Evolutionary conservation across 1,139 yeast genomes (phyloP).

Genomic region (Debaryomycetaceae sp.): DNA sequence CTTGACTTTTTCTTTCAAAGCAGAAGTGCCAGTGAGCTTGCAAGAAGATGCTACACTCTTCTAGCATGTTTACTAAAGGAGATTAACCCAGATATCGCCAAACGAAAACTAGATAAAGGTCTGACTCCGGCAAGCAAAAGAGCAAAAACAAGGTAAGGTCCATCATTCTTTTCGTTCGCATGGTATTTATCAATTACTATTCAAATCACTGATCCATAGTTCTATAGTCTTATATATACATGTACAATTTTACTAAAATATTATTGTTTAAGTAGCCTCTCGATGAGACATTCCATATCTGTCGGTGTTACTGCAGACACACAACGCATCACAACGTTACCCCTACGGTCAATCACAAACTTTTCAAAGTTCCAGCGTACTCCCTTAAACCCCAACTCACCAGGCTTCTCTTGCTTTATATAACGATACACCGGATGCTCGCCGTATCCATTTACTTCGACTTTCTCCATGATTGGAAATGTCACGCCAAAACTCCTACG

Average conservation of each 20-base stretch:
- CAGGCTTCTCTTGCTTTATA: constrained; percentile 33
- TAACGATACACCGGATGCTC: constrained; percentile 28
- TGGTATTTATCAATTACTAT: no score
- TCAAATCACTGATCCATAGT: no score
- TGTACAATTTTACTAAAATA: not conserved
- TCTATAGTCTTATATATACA: constrained; percentile 1
- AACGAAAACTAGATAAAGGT: constrained; percentile 14
- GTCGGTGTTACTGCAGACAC: constrained; percentile 68
- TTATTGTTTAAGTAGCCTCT: constrained; percentile 42
- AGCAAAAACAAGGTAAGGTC: constrained; percentile 6
- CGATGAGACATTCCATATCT: constrained; percentile 48
- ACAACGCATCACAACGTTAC: constrained; percentile 70
- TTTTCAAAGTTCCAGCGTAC: constrained; percentile 96
- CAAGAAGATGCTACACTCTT: constrained; percentile 66
- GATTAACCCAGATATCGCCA: constrained; percentile 23
- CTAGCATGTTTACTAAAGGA: constrained; percentile 65
- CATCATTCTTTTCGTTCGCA: no score
- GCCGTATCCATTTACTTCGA: constrained; percentile 33
- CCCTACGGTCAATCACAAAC: constrained; percentile 70
- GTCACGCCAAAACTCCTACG: constrained; percentile 59
- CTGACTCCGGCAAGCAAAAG: constrained; percentile 12
- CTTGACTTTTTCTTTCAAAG: constrained; percentile 72
- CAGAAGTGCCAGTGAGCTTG: constrained; percentile 59
- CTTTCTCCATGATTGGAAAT: constrained; percentile 38
- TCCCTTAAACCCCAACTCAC: constrained; percentile 72